These are phyloP conservation scores for Agaricus blazei DNA, from an alignment of 768 basidiomycete genomes.

Conservation along the genomic window DNA sequence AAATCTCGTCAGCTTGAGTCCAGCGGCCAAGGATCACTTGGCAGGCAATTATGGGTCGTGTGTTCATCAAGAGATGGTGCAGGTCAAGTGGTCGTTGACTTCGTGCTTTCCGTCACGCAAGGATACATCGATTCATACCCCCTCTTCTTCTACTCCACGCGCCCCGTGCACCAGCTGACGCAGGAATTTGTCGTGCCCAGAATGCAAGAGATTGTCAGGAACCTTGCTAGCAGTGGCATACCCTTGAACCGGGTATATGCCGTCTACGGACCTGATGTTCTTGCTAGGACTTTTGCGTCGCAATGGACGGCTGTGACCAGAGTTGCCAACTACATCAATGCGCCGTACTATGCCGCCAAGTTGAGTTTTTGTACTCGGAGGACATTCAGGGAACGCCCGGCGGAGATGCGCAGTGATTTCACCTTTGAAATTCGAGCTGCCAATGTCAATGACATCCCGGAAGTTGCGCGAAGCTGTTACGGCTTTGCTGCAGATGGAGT, in stretches of 20 bases:
- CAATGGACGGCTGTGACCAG: slow-evolving; percentile 46
- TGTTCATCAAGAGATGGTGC: not conserved
- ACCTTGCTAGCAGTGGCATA: slow-evolving; percentile 28
- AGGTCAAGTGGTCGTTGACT: slow-evolving; percentile 28
- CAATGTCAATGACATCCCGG: slow-evolving; percentile 25
- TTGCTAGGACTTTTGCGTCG: slow-evolving; percentile 41
- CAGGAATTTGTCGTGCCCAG: slow-evolving; percentile 31
- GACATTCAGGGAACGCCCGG: slow-evolving; percentile 26
- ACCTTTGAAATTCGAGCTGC: slow-evolving; percentile 42
- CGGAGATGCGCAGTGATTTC: slow-evolving; percentile 16
- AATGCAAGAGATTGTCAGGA: slow-evolving; percentile 35
- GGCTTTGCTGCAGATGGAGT: slow-evolving; percentile 59
- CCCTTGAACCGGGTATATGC: slow-evolving; percentile 51
- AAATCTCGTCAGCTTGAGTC: slow-evolving; percentile 21
- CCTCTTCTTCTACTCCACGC: slow-evolving; percentile 53
- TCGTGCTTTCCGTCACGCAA: slow-evolving; percentile 56
- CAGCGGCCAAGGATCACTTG: slow-evolving; percentile 2
- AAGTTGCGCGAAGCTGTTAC: slow-evolving; percentile 44
- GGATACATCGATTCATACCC: slow-evolving; percentile 58
- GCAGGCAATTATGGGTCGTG: slow-evolving; percentile 1
- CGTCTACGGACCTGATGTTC: slow-evolving; percentile 49
- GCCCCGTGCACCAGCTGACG: slow-evolving; percentile 33
- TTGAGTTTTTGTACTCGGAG: slow-evolving; percentile 48
- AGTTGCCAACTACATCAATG: slow-evolving; percentile 22
- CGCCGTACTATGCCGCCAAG: slow-evolving; percentile 60